A percentile compares a stretch with the other conserved stretches of the same genome.
These are phyloP conservation scores for Oryza brachyantha DNA, from an alignment of 176 grass and related monocot species.

Conservation along the genomic window DNA sequence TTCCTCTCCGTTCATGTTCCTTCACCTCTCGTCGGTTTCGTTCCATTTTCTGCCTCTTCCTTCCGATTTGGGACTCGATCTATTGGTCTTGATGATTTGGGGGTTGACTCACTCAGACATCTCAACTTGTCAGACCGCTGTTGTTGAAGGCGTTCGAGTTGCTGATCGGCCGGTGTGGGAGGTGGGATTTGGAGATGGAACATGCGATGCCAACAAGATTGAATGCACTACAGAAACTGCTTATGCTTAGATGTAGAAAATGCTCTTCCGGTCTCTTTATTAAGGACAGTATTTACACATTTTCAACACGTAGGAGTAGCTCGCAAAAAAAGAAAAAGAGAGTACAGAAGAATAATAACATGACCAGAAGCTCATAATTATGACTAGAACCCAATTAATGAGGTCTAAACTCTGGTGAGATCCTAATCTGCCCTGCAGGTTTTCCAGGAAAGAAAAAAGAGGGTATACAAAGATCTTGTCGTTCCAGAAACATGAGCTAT, in stretches of 20 bases:
- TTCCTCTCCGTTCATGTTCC: no score
- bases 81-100: no score
- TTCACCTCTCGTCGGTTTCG: no score
- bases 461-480: not conserved
- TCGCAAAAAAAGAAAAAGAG: not conserved
- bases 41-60: no score
- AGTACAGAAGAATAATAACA: not conserved
- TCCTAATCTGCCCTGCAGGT: conserved; percentile 28
- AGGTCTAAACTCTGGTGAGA: conserved; percentile 7
- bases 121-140: no score
- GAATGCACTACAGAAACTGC: no score
- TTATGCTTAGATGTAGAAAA: not conserved
- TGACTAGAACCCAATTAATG: conserved; percentile 2
- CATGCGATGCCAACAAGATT: no score
- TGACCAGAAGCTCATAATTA: conserved; percentile 1
- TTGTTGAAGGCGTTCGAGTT: no score
- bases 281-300: conserved; percentile 45
- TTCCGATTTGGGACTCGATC: no score
- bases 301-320: not conserved
- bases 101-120: no score
- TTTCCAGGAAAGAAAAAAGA: not conserved
- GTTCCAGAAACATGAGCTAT: conserved; percentile 16
- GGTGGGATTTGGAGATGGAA: no score
- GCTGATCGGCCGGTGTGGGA: no score
- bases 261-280: conserved; percentile 28